Conservation (phyloP, 2,329 filamentous ascomycete species). For the Stagonosporopsis chrysanthemi region DNA sequence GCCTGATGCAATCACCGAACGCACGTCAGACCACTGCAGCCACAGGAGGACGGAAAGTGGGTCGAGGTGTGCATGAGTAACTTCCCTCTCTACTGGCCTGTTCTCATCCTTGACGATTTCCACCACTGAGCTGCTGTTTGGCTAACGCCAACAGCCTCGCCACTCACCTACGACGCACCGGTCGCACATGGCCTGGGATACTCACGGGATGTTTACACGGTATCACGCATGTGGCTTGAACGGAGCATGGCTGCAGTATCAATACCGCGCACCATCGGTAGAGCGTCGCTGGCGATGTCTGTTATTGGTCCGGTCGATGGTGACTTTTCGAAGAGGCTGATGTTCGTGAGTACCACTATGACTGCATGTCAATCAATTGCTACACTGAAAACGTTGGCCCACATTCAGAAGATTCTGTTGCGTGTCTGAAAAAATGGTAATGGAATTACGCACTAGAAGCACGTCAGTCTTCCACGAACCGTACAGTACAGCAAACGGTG, state of each 20-base stretch:
- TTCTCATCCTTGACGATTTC: background rate
- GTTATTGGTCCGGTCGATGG: background rate
- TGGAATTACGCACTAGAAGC: background rate
- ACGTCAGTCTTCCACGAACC: background rate
- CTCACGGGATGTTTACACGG: background rate
- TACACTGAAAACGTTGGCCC: too few species aligned
- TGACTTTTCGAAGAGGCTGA: background rate
- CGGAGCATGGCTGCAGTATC: background rate
- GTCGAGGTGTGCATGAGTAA: slow-evolving; percentile 29
- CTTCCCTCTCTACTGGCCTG: background rate
- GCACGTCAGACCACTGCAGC: slow-evolving; percentile 11
- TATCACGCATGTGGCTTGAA: slow-evolving; percentile 1
- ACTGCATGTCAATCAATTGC: too few species aligned
- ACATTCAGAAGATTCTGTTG: too few species aligned
- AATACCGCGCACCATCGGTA: background rate
- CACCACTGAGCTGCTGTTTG: slow-evolving; percentile 1
- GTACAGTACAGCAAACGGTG: background rate
- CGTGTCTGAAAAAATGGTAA: background rate
- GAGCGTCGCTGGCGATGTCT: background rate
- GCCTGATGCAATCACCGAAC: slow-evolving; percentile 8
- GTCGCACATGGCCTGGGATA: background rate
- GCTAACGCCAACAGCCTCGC: slow-evolving; percentile 1
- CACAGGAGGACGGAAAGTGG: slow-evolving; percentile 15
- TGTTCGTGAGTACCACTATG: background rate
- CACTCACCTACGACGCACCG: background rate